These are phyloP conservation scores for Cercophora newfieldiana DNA, from an alignment of 495 filamentous ascomycete species.

Conservation along the genomic window DNA sequence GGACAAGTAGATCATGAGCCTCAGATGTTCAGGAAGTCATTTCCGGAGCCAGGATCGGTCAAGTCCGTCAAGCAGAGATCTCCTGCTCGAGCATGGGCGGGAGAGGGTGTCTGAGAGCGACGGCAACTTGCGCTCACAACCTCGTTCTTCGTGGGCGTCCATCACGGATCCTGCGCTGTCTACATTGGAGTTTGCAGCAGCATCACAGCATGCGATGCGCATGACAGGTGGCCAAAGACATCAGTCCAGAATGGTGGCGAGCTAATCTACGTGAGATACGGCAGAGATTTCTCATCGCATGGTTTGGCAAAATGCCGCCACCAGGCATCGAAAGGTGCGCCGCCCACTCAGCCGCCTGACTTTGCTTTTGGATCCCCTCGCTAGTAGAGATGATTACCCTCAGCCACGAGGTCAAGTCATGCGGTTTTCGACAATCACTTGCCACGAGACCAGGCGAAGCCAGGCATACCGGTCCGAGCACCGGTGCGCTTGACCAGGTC, in stretches of 20 bases:
- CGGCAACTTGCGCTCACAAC: too few species aligned
- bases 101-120: background rate
- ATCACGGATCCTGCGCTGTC: too few species aligned
- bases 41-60: background rate
- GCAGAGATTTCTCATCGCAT: background rate
- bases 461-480: background rate
- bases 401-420: conserved; percentile 1
- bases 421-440: background rate
- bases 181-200: too few species aligned
- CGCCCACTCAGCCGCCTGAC: background rate
- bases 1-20: background rate
- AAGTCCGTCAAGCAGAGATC: background rate
- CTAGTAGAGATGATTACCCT: background rate
- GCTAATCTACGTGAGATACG: background rate
- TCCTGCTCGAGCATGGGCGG: background rate
- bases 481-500: background rate
- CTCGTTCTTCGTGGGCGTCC: too few species aligned
- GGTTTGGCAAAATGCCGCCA: background rate
- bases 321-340: background rate
- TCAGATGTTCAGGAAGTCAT: background rate
- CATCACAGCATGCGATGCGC: background rate
- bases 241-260: background rate
- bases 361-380: background rate
- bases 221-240: background rate
- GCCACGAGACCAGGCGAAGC: background rate